Evolutionary conservation across 2,329 filamentous ascomycete species (phyloP).

Genomic region (Alternaria novae-zelandiae): DNA sequence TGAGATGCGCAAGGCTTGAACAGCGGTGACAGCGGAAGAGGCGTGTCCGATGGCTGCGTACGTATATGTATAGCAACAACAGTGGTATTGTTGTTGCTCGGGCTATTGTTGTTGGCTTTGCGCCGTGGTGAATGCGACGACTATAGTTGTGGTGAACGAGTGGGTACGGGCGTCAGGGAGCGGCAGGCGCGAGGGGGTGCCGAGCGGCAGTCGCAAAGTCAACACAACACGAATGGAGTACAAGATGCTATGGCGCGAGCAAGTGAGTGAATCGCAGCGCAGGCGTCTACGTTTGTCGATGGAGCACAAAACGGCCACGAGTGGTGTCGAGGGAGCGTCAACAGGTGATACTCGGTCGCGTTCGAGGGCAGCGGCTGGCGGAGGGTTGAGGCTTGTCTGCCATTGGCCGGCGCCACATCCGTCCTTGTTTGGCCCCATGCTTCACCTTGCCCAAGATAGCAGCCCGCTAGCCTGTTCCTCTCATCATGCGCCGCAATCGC

Average conservation of each 20-base stretch:
- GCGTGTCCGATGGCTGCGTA: conserved; percentile 16
- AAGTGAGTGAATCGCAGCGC: conserved; percentile 26
- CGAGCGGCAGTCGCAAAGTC: conserved; percentile 19
- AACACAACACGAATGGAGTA: conserved; percentile 16
- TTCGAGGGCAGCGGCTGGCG: conserved; percentile 22
- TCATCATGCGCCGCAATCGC: conserved; percentile 5
- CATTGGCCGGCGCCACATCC: conserved; percentile 20
- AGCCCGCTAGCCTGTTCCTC: conserved; percentile 37
- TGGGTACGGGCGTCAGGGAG: conserved; percentile 23
- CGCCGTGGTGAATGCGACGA: conserved; percentile 23
- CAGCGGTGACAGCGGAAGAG: conserved; percentile 32
- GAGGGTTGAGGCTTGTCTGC: conserved; percentile 13
- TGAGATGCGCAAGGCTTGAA: conserved; percentile 37
- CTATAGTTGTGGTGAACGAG: conserved; percentile 5
- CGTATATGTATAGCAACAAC: conserved; percentile 24
- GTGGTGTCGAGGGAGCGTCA: conserved; percentile 31
- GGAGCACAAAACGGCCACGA: conserved; percentile 25
- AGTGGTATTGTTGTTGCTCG: conserved; percentile 1
- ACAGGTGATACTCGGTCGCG: conserved; percentile 12
- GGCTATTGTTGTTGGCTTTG: conserved; percentile 15
- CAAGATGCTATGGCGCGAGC: conserved; percentile 19
- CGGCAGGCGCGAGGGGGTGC: conserved; percentile 31
- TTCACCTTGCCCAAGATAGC: conserved; percentile 26
- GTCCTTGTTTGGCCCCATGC: conserved; percentile 22
- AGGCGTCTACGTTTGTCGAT: conserved; percentile 36